A percentile compares a stretch with the other conserved stretches of the same genome.
Evolutionary conservation across 305 asterid genomes (phyloP).

Genomic region (Solanum hybrid): DNA sequence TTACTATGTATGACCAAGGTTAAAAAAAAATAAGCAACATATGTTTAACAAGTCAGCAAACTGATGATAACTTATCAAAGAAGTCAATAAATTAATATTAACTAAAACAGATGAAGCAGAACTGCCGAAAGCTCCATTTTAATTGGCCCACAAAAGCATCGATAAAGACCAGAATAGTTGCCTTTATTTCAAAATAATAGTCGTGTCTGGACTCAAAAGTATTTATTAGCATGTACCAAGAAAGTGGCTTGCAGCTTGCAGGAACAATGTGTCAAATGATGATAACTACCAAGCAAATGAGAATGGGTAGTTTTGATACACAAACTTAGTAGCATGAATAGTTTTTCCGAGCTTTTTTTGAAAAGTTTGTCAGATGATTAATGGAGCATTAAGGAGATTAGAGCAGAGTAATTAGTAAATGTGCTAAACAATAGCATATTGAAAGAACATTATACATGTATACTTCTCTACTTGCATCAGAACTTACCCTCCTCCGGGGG

Average conservation of each 20-base stretch:
- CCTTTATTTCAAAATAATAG: neutral
- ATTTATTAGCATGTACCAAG: neutral
- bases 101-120: neutral
- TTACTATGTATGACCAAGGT: neutral
- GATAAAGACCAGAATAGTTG: neutral
- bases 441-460: neutral
- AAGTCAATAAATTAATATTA: neutral
- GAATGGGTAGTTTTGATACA: neutral
- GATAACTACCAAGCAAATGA: neutral
- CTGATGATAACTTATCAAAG: neutral
- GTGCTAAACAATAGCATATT: neutral
- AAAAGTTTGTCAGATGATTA: neutral
- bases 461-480: neutral
- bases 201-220: neutral
- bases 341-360: neutral
- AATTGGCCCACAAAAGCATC: neutral
- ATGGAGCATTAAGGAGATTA: neutral
- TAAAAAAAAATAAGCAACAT: neutral
- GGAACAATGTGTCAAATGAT: neutral
- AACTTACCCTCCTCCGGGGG: conserved; percentile 98
- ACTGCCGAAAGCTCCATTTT: neutral
- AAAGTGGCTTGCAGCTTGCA: neutral
- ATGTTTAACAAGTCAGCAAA: neutral
- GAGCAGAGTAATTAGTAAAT: neutral
- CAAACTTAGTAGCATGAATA: neutral